Evolutionary conservation across 1,139 yeast species (phyloP).

Genomic region (Protomyces inundatus): DNA sequence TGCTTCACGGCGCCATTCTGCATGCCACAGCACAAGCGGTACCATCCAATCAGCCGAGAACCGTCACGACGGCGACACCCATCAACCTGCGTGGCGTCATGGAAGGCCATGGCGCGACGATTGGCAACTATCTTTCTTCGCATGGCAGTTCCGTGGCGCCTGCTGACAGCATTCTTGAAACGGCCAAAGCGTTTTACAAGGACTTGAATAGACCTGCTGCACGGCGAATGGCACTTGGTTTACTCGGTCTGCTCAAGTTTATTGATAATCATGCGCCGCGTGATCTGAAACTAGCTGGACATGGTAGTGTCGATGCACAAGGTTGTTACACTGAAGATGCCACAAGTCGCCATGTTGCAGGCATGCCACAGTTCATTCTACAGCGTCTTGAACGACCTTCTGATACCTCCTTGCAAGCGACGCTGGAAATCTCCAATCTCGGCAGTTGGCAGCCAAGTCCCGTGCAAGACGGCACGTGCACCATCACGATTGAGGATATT

Average conservation of each 20-base stretch:
- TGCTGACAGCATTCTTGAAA: neutral
- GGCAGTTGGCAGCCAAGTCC: neutral
- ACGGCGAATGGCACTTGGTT: neutral
- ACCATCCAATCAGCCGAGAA: neutral
- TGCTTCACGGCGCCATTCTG: conserved; percentile 7
- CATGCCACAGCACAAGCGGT: conserved; percentile 1
- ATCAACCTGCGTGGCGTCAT: conserved; percentile 12
- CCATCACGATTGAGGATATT: conserved; percentile 1
- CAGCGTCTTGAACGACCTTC: neutral
- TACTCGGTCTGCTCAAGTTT: neutral
- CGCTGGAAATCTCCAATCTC: conserved; percentile 14
- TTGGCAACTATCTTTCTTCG: conserved; percentile 4
- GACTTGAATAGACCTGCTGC: conserved; percentile 1
- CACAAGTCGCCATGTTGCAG: neutral
- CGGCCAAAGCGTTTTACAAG: conserved; percentile 9
- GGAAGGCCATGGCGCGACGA: neutral
- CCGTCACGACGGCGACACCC: conserved; percentile 1
- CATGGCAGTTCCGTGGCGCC: neutral
- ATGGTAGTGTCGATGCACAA: neutral
- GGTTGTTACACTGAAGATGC: neutral
- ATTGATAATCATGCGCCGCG: neutral
- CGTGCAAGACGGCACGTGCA: neutral
- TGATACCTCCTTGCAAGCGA: conserved; percentile 2
- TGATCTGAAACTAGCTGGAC: neutral
- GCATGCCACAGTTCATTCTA: conserved; percentile 2